Percentiles rank a stretch among this genome's conserved stretches.
phyloP scores from a whole-genome alignment of 441 rosid species.

The Metrosideros polymorpha region DNA sequence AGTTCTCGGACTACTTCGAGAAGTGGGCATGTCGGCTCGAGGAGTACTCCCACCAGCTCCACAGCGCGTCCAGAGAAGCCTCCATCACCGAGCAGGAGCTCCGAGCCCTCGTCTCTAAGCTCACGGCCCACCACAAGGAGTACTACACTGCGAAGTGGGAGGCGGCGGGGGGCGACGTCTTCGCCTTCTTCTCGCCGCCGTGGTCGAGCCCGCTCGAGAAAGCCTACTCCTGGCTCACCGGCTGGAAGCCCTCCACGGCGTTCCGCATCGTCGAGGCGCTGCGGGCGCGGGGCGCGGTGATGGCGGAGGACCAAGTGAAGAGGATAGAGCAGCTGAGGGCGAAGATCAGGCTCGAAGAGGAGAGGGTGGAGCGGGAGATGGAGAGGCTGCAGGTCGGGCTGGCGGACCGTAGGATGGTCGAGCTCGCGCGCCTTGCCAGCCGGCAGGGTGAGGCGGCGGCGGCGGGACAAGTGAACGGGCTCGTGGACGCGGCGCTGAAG shows the following conservation, averaged over 20 bases:
- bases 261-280: slow-evolving; percentile 41
- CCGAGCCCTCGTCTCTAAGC: slow-evolving; percentile 36
- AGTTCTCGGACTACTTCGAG: slow-evolving; percentile 41
- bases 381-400: slow-evolving; percentile 74
- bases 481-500: slow-evolving; percentile 37
- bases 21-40: slow-evolving; percentile 51
- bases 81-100: slow-evolving; percentile 16
- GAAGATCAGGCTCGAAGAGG: slow-evolving; percentile 53
- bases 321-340: slow-evolving; percentile 44
- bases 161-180: slow-evolving; percentile 39
- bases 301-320: slow-evolving; percentile 40
- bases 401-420: slow-evolving; percentile 57
- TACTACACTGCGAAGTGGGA: slow-evolving; percentile 73
- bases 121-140: slow-evolving; percentile 71
- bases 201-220: slow-evolving; percentile 60
- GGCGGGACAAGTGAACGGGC: slow-evolving; percentile 5
- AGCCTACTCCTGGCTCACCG: slow-evolving; percentile 62
- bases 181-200: slow-evolving; percentile 46
- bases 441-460: slow-evolving; percentile 5
- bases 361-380: slow-evolving; percentile 70
- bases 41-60: slow-evolving; percentile 29
- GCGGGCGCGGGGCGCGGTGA: slow-evolving; percentile 9
- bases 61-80: slow-evolving; percentile 13
- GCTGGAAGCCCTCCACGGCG: slow-evolving; percentile 63
- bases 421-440: slow-evolving; percentile 34